phyloP scores from a whole-genome alignment of 148 eudicot genomes.

The Rhododendron ferrugineum region DNA sequence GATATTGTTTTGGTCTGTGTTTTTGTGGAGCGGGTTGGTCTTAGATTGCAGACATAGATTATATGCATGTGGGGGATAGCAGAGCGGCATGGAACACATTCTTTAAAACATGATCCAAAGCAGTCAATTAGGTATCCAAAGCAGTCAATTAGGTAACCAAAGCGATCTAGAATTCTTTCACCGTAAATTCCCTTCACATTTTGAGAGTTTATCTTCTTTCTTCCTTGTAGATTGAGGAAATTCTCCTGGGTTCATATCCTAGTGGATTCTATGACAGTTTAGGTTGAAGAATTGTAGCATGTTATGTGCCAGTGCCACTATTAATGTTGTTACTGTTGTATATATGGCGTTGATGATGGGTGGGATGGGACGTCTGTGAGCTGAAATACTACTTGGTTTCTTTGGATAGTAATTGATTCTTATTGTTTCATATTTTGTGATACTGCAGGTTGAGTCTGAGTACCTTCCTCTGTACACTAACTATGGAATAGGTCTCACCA shows the following conservation, averaged over 20 bases:
- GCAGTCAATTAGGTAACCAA: background rate
- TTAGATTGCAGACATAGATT: background rate
- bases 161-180: background rate
- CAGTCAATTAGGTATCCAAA: background rate
- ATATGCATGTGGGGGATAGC: background rate
- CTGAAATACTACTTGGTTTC: background rate
- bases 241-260: background rate
- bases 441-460: constrained; percentile 80
- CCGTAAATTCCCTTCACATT: background rate
- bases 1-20: background rate
- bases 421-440: background rate
- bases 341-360: background rate
- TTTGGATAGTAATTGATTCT: background rate
- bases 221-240: background rate
- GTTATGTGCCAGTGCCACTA: background rate
- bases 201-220: background rate
- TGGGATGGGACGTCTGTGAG: background rate
- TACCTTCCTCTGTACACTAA: constrained; percentile 71
- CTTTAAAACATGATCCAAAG: background rate
- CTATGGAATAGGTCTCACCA: constrained; percentile 89
- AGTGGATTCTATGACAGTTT: background rate
- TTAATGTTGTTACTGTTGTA: background rate
- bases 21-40: background rate
- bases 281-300: background rate
- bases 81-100: background rate